Base-by-base conservation (phyloP, 805 yeast species). In the Kazachstania bromeliacearum region DNA sequence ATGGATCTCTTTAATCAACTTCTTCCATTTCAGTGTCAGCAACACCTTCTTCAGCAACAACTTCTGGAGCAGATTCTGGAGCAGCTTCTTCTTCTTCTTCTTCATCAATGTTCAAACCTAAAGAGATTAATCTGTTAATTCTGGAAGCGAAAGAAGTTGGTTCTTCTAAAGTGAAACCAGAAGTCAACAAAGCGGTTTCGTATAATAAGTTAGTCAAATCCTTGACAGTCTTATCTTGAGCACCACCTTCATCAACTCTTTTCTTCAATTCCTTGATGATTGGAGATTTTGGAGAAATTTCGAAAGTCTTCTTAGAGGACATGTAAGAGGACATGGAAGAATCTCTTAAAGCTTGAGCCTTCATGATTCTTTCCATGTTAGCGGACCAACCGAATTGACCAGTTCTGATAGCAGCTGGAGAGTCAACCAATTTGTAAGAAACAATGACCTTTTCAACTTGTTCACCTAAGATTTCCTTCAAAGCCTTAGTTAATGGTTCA, bases 321-420 rank as follows among this genome's bases (percentile, higher is more conserved):
- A 92, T 92, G 92, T 92, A 92, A 46, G 96, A 78, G 28, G 97
- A 87, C 98, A 92, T 92, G 55, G 95, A 76, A 55, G 95, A 84
- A 68, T 92, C 98, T 75, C 97, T 87, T 60, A 92, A 74, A 56
- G 99, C 98, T 76, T 92, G 99, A 45, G 98, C 98, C 77, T 92
- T 92, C 99, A 92, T 92, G 77, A 92, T 92, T 82, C 98, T 89
- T 77, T 92, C 99, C 98, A 92, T 92, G 77, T 92, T 92, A 60
- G 99, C 99, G 53, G 98, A 92, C 99, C 99, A 92, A 67, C 99
- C 98, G 67, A 92, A 92, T 75, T 92, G 97, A 54, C 96, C 97
- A 53, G 98, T 92, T 79, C 98, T 87, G 66, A 92, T 92, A 55
- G 98, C 98, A 66, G 98, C 98, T 67, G 99, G 99, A 41, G 97